A percentile compares a stretch with the other conserved stretches of the same genome.
phyloP scores from a whole-genome alignment of 2,329 filamentous ascomycete genomes.

The Trichoderma atrobrunneum region DNA sequence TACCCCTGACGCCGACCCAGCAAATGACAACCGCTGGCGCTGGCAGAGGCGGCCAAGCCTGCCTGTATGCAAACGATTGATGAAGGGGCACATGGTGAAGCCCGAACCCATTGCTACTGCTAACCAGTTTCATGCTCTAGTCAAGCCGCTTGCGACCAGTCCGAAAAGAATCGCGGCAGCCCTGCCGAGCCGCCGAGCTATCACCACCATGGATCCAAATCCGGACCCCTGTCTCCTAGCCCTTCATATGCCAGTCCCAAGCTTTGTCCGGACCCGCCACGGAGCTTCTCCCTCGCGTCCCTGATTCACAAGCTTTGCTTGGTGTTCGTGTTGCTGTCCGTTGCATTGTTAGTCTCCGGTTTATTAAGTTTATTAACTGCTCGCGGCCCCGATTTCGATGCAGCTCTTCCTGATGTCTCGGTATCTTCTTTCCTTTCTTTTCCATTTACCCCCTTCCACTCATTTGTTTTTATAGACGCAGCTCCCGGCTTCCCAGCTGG shows the following conservation, averaged over 20 bases:
- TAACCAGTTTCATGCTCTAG: slow-evolving; percentile 11
- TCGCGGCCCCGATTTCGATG: neutral
- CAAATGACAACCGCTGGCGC: slow-evolving; percentile 1
- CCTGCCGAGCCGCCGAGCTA: slow-evolving; percentile 12
- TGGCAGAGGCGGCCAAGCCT: slow-evolving; percentile 1
- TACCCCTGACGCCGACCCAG: slow-evolving; percentile 8
- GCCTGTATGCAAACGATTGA: neutral
- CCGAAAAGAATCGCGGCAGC: slow-evolving; percentile 7
- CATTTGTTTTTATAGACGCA: neutral
- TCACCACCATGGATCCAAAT: slow-evolving; percentile 11
- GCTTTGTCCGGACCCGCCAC: slow-evolving; percentile 6
- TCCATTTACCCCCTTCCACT: neutral
- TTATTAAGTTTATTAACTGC: slow-evolving; percentile 14
- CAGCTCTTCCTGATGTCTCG: neutral
- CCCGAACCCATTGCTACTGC: neutral
- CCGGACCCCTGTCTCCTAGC: slow-evolving; percentile 1
- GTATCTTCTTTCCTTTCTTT: neutral
- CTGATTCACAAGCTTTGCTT: slow-evolving; percentile 20
- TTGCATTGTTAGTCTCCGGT: slow-evolving; percentile 4
- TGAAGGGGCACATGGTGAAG: slow-evolving; percentile 15
- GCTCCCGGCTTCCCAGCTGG: slow-evolving; percentile 13
- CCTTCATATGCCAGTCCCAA: slow-evolving; percentile 8
- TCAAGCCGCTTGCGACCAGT: neutral
- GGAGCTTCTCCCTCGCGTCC: slow-evolving; percentile 13
- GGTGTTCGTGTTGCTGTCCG: slow-evolving; percentile 4